Base-by-base conservation (phyloP, 2,329 filamentous ascomycete species). In the Ceratocystis papillata region DNA sequence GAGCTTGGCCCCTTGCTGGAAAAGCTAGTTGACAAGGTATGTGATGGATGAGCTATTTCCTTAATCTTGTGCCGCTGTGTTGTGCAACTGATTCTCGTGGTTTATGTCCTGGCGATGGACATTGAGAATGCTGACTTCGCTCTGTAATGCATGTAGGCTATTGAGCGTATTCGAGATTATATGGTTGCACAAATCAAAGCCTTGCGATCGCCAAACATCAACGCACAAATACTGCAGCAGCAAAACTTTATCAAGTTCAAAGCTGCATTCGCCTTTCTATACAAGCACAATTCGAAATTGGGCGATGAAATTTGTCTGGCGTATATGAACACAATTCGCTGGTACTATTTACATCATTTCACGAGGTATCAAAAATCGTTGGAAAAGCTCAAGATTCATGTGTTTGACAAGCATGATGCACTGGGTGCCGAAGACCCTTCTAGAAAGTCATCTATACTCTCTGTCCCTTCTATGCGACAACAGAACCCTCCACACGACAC, bases 321-420 rank as follows among this genome's bases (percentile, higher is more conserved):
- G 2, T 99, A 99, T 72, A 87, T 95, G 78, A 96, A 96, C 74
- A 99, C 95, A 0, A 99, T 99, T 90, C 85, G 91, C 64, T 99
- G 94, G 94, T 99, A 99, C 73, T 97, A 97, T 73, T 77, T 88
- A 64, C 94, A 88, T 70, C 90, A 96, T 74, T 99, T 99, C 73
- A 86, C 84, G 2, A 86, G 93, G 44, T 99, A 99, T 74, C 85
- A 88, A 69, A 86, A 87, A 71, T 87, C 94, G 0, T 79, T 99
- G 5, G 87, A 88, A 65, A 95, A 90, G 74, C 81, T 99, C 68
- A 93, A 89, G 72, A 75, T 97, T 2, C 91, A 96, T 72, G 75
- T 81, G 3, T 80, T 96, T 67, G 93, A 96, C 72, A 91, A 87
- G 73, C 86, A 87, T 70, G 91, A 96, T 72, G 82, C 90, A 0